phyloP scores from a whole-genome alignment of 768 basidiomycete genomes.

The Pholiota microspora region DNA sequence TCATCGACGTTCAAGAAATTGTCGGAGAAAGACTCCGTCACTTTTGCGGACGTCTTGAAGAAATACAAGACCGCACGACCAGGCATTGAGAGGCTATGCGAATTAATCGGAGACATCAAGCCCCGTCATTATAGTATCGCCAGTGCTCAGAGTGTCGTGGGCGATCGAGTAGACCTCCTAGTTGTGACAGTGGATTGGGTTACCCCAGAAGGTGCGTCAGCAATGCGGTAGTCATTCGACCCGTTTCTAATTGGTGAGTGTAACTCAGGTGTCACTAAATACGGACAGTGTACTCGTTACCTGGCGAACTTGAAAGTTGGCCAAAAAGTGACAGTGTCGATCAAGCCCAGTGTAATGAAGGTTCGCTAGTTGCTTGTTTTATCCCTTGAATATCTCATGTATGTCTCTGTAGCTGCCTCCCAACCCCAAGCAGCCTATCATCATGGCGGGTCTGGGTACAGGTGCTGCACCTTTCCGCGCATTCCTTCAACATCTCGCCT shows the following conservation, averaged over 20 bases:
- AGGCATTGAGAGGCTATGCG: constrained; percentile 81
- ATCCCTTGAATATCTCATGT: neutral
- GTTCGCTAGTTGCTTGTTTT: constrained; percentile 35
- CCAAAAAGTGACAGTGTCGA: constrained; percentile 93
- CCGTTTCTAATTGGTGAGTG: constrained; percentile 6
- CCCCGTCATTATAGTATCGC: constrained; percentile 99
- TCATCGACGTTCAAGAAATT: constrained; percentile 92
- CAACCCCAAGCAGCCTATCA: constrained; percentile 81
- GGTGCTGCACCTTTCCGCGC: constrained; percentile 99
- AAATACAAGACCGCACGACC: constrained; percentile 79
- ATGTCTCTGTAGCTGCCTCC: constrained; percentile 68
- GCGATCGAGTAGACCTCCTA: constrained; percentile 89
- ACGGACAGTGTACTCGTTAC: constrained; percentile 96
- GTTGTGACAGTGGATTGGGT: constrained; percentile 97
- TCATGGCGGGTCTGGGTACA: constrained; percentile 98
- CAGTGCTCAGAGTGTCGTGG: constrained; percentile 91
- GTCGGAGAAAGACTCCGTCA: constrained; percentile 91
- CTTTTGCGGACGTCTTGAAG: constrained; percentile 83
- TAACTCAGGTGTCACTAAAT: constrained; percentile 63
- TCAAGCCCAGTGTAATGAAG: constrained; percentile 99
- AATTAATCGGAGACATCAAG: constrained; percentile 91
- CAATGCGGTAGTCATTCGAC: neutral
- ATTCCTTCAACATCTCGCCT: constrained; percentile 94
- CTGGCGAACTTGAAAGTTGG: constrained; percentile 81
- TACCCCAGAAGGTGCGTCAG: constrained; percentile 69